Evolutionary conservation across 192 early-diverging fungal species (phyloP), one percentile per base, ranked within the genome.

Genomic region (Coemansia sp.): DNA sequence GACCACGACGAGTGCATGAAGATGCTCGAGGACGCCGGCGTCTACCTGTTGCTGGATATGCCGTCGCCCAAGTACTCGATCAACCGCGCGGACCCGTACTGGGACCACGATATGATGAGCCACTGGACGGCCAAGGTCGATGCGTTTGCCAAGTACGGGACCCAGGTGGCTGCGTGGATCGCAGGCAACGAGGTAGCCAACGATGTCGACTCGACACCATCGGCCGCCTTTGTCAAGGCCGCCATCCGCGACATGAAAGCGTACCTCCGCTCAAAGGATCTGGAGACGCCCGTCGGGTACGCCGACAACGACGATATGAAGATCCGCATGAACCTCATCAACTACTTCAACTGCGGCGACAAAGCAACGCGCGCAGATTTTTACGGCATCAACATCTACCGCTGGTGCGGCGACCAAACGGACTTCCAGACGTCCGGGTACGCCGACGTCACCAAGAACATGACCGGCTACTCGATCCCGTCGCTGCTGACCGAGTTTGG

Each of bases 171-270:
- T 8, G 89, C 81, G 9, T 91, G 89, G 71, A 76, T 92, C 73
- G 86, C 86, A 22, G 90, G 90, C 17, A 91, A 92, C 74, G 89
- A 92, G 71, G 89, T 90, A 1, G 86, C 88, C 14, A 90, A 89
- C 71, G 82, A 86, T 58, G 76, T 77, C 42, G 77, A 85, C 17
- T 88, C 83, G 10, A 89, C 89, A 11, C 61, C 79, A 9, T 85
- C 87, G 15, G 85, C 89, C 8, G 87, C 85, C 0, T 88, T 82
- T 67, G 89, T 89, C 63, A 86, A 87, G 64, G 90, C 87, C 9
- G 69, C 84, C 5, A 67, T 90, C 20, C 81, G 90, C 34, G 90
- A 92, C 63, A 81, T 85, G 25, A 90, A 89, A 69, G 75, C 71
- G 11, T 92, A 90, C 59, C 75, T 89, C 25, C 67, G 62, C 48